phyloP scores from a whole-genome alignment of 768 basidiomycete genomes.

The Amanita inopinata region DNA sequence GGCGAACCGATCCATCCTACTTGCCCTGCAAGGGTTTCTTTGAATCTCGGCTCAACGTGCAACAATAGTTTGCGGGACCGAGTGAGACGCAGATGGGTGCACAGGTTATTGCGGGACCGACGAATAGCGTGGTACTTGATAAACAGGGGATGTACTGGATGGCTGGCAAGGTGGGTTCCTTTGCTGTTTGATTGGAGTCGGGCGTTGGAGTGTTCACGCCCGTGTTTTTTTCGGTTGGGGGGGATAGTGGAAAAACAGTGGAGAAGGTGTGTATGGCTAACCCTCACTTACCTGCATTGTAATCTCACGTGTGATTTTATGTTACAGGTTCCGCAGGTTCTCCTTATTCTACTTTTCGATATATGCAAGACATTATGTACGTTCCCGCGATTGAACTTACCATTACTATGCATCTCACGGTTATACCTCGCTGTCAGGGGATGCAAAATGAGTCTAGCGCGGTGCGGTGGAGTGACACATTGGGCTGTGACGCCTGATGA shows the following conservation, averaged over 20 bases:
- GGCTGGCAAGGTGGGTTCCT: constrained; percentile 56
- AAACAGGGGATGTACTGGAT: constrained; percentile 81
- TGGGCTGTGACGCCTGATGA: constrained; percentile 73
- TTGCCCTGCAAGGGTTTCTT: too few species aligned
- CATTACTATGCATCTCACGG: constrained; percentile 3
- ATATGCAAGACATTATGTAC: constrained; percentile 79
- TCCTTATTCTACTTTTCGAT: constrained; percentile 80
- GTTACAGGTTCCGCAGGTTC: constrained; percentile 89
- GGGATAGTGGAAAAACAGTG: constrained; percentile 84
- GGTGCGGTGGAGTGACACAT: constrained; percentile 84
- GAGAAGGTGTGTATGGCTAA: constrained; percentile 52
- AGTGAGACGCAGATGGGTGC: constrained; percentile 55
- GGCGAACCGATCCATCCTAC: too few species aligned
- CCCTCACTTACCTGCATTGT: neutral
- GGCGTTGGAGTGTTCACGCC: constrained; percentile 5
- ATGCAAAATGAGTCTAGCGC: constrained; percentile 62
- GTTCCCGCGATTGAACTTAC: constrained; percentile 14
- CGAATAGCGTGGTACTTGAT: constrained; percentile 79
- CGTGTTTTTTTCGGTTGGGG: constrained; percentile 13
- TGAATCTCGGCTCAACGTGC: neutral
- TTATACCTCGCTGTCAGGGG: constrained; percentile 34
- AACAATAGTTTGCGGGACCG: constrained; percentile 58
- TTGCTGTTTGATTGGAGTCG: neutral
- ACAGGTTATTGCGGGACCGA: constrained; percentile 67
- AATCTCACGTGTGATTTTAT: constrained; percentile 7